Evolutionary conservation across 805 yeast species (phyloP).

Genomic region (Candida pseudofarinosa): DNA sequence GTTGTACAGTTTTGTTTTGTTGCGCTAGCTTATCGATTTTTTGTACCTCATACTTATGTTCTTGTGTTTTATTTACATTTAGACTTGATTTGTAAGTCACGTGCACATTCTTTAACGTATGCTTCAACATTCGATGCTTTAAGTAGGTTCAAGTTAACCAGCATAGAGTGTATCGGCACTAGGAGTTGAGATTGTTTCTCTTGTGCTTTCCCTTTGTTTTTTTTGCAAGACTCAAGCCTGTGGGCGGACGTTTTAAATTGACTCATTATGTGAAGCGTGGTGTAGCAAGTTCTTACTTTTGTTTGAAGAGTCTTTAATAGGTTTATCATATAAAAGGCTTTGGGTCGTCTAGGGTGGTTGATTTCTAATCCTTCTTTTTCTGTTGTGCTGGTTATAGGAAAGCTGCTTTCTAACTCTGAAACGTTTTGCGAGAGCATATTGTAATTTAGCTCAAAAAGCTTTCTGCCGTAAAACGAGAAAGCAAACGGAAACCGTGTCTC

Average conservation of each 20-base stretch:
- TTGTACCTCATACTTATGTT: slow-evolving; percentile 1
- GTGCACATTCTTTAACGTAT: slow-evolving; percentile 1
- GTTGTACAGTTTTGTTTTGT: background rate
- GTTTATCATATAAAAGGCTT: background rate
- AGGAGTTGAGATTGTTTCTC: background rate
- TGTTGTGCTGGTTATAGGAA: background rate
- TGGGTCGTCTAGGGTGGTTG: background rate
- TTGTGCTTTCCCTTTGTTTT: background rate
- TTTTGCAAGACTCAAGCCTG: slow-evolving; percentile 4
- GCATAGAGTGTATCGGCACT: slow-evolving; percentile 2
- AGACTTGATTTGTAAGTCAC: background rate
- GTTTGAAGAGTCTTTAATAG: background rate
- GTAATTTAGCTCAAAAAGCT: slow-evolving; percentile 18
- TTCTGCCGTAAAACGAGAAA: slow-evolving; percentile 28
- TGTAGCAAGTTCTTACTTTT: background rate
- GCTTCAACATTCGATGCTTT: slow-evolving; percentile 2
- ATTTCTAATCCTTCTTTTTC: background rate
- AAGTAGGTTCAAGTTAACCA: slow-evolving; percentile 1
- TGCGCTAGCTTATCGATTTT: slow-evolving; percentile 1
- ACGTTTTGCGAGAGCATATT: slow-evolving; percentile 8
- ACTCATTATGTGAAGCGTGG: slow-evolving; percentile 7
- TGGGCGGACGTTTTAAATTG: slow-evolving; percentile 2
- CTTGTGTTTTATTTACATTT: slow-evolving; percentile 5
- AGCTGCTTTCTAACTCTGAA: background rate
- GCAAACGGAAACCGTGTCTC: slow-evolving; percentile 27